These are phyloP conservation scores for Ligustrum vulgare DNA, from an alignment of 257 asterid genomes.

Conservation along the genomic window DNA sequence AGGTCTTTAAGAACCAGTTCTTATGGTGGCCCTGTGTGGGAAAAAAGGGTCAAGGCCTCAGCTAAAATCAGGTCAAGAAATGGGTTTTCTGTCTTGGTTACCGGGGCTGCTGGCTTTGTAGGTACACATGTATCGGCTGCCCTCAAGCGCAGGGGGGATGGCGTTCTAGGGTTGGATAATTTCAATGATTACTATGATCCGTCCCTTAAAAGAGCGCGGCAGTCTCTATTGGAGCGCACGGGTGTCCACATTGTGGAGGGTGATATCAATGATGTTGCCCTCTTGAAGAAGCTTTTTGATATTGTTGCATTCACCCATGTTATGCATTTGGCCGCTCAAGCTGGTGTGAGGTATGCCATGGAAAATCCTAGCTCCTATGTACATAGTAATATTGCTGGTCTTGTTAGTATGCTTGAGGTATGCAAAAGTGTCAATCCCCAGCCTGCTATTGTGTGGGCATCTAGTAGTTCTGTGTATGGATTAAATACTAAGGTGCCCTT, in stretches of 20 bases:
- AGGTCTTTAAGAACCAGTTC: constrained; percentile 54
- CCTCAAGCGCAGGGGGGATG: constrained; percentile 54
- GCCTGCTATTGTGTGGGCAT: constrained; percentile 68
- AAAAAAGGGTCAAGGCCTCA: constrained; percentile 42
- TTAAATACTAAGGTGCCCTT: constrained; percentile 58
- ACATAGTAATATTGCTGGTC: constrained; percentile 64
- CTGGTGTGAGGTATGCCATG: constrained; percentile 68
- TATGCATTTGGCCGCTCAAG: constrained; percentile 71
- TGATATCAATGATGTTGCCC: constrained; percentile 46
- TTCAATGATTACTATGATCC: constrained; percentile 62
- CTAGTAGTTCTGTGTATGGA: constrained; percentile 63
- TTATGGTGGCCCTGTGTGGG: constrained; percentile 21
- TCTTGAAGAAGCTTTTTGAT: constrained; percentile 46
- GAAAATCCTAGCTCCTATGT: constrained; percentile 64
- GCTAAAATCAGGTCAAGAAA: constrained; percentile 49
- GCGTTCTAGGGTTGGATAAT: constrained; percentile 59
- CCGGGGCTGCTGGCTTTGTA: constrained; percentile 69
- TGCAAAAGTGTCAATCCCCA: constrained; percentile 62
- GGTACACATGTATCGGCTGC: constrained; percentile 67
- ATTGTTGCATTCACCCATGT: constrained; percentile 54
- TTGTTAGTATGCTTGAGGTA: constrained; percentile 54
- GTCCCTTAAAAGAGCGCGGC: constrained; percentile 54
- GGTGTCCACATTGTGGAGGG: constrained; percentile 63
- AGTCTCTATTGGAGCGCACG: constrained; percentile 41
- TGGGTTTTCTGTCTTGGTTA: constrained; percentile 53